Evolutionary conservation across 2,329 filamentous ascomycete species (phyloP).

Genomic region (Curvularia verruculosa): DNA sequence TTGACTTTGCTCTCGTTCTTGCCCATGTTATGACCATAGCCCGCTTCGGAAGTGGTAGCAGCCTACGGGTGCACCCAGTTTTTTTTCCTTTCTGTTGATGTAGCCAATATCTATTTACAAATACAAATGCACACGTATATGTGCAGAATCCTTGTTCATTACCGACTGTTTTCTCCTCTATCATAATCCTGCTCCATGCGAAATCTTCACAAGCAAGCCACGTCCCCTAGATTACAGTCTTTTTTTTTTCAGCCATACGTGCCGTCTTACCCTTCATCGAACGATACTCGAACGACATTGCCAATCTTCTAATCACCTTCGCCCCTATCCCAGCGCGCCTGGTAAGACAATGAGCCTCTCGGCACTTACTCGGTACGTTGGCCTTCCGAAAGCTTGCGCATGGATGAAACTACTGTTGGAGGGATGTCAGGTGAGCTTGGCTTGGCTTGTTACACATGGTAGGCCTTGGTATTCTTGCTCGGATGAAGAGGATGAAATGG

Average conservation of each 20-base stretch:
- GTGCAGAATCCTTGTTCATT: neutral
- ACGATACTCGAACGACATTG: constrained; percentile 6
- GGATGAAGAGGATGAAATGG: neutral
- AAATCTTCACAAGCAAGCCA: neutral
- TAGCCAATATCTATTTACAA: neutral
- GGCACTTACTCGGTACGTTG: neutral
- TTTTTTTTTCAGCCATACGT: neutral
- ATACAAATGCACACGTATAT: neutral
- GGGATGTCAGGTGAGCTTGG: neutral
- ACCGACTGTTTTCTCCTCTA: neutral
- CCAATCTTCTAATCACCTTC: neutral
- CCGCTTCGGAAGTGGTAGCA: constrained; percentile 5
- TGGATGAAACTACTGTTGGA: neutral
- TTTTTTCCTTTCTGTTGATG: constrained; percentile 3
- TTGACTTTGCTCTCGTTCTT: constrained; percentile 3
- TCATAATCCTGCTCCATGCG: neutral
- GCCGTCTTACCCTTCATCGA: constrained; percentile 2
- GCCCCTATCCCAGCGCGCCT: neutral
- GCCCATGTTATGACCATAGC: constrained; percentile 12
- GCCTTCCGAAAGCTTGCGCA: neutral
- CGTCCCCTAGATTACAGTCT: neutral
- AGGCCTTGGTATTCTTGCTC: neutral
- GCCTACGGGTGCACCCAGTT: constrained; percentile 10
- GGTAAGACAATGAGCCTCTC: neutral
- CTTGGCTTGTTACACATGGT: neutral